phyloP scores from a whole-genome alignment of 2,329 filamentous ascomycete genomes.

The Trichoderma sp. region DNA sequence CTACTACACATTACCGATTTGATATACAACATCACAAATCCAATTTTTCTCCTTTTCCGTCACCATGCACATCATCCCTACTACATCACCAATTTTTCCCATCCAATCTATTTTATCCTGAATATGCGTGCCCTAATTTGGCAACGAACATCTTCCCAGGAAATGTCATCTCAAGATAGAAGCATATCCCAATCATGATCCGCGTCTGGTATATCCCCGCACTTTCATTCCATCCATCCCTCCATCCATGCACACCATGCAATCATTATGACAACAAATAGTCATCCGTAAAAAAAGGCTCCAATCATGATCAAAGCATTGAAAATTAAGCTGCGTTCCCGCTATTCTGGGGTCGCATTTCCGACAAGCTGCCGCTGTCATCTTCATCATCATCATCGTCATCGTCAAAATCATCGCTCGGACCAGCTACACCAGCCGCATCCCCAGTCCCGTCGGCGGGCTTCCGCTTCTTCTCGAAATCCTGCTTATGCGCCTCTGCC shows the following conservation, averaged over 20 bases:
- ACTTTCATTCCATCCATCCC: not conserved
- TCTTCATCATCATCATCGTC: slow-evolving; percentile 30
- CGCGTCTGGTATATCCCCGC: not conserved
- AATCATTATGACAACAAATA: not conserved
- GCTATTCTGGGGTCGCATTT: not conserved
- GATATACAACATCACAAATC: not conserved
- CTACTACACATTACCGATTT: not conserved
- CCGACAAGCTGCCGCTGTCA: slow-evolving; percentile 21
- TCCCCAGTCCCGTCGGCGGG: slow-evolving; percentile 33
- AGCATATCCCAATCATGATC: not conserved
- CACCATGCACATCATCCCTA: not conserved
- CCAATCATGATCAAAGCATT: not conserved
- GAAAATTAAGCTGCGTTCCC: not conserved
- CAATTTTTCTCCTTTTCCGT: not conserved
- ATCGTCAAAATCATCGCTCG: slow-evolving; percentile 40
- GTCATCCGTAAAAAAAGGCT: not conserved
- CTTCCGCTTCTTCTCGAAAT: slow-evolving; percentile 79
- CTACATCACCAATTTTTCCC: not conserved
- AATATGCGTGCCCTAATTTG: not conserved
- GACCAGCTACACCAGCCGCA: slow-evolving; percentile 31
- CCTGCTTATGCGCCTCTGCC: slow-evolving; percentile 81
- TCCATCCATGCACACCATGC: not conserved
- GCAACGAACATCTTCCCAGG: not conserved
- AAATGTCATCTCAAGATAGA: too few species aligned
- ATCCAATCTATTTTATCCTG: not conserved